Evolutionary conservation across 2,329 filamentous ascomycete genomes (phyloP), one percentile per base, ranked within the genome.

Genomic region (Eutypa lata): DNA sequence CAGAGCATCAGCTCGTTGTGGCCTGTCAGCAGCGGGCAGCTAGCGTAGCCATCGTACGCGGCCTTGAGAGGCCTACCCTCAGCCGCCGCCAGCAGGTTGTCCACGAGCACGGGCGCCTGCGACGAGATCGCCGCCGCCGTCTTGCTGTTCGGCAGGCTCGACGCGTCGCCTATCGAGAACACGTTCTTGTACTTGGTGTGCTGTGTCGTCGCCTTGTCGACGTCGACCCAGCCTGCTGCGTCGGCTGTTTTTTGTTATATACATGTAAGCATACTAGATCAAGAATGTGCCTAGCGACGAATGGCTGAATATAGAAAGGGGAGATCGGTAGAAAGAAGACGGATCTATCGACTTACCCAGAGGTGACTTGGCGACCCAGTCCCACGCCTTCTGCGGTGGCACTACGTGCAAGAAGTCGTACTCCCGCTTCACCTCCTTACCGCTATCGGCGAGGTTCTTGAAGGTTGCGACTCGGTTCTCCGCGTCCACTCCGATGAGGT

Each of bases 161-260:
- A 72, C 19, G 69, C 71, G 53, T 73, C 71, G 49, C 71, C 71
- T 42, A 70, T 58, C n/a, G 71, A 72, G 61, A 71, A 73, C 50
- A 73, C 66, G 51, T 73, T 73, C 60, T 67, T 56, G 56, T 61
- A 73, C 54, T 69, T 71, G 52, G 53, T 66, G 50, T 69, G 67
- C 42, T 62, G 67, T 2, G 67, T 69, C 2, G 67, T 69, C 10
- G 61, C 63, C 46, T 69, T 67, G 53, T 69, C 60, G 24, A 69
- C 67, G 35, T 68, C 67, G 43, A 69, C 67, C 64, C 63, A 69
- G 31, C 67, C 67, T 2, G 62, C 66, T 1, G 61, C 54, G 53
- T 68, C 65, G 44, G 67, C 83, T 78, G 69, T 65, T 78, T 77
- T 54, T 82, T 69, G 56, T n/a, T n/a, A n/a, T 82, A 83, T 1